Percentiles rank a stretch among this genome's conserved stretches.
Conservation (phyloP, 148 eudicot species). For the Hydrangea macrophylla region DNA sequence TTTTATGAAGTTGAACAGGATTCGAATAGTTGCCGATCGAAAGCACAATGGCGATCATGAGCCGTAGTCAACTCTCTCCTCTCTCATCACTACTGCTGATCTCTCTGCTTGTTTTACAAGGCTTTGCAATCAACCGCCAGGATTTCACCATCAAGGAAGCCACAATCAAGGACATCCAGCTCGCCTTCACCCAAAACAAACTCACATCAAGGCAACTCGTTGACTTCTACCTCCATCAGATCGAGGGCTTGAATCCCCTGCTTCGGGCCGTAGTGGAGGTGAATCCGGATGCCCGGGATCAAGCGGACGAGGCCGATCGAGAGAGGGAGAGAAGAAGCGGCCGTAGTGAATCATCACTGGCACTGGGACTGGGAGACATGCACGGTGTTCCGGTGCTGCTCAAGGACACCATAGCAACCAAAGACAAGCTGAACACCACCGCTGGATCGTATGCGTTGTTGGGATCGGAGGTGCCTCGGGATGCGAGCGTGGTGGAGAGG, state of each 20-base stretch:
- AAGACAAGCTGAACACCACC: slow-evolving; percentile 35
- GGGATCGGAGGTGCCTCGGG: slow-evolving; percentile 24
- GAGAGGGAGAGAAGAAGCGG: slow-evolving; percentile 21
- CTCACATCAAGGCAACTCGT: slow-evolving; percentile 40
- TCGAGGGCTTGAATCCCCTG: slow-evolving; percentile 40
- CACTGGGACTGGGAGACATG: slow-evolving; percentile 35
- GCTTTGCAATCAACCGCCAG: slow-evolving; percentile 11
- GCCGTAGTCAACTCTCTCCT: not conserved
- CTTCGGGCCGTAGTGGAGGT: slow-evolving; percentile 59
- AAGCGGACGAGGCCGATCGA: slow-evolving; percentile 45
- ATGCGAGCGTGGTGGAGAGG: slow-evolving; percentile 25
- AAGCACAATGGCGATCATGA: too few species aligned
- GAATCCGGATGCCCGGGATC: slow-evolving; percentile 55
- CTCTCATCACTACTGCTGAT: slow-evolving; percentile 4
- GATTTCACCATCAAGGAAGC: slow-evolving; percentile 26
- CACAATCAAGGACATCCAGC: slow-evolving; percentile 27
- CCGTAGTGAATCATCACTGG: slow-evolving; percentile 4
- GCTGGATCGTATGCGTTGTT: slow-evolving; percentile 38
- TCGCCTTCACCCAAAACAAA: slow-evolving; percentile 27
- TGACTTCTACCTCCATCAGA: slow-evolving; percentile 36
- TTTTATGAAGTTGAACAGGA: too few species aligned
- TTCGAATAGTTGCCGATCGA: too few species aligned
- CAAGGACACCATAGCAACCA: slow-evolving; percentile 60
- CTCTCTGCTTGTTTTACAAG: not conserved
- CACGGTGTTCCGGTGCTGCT: slow-evolving; percentile 72